phyloP scores from a whole-genome alignment of 2,329 filamentous ascomycete genomes.

The Arthroderma sp. region DNA sequence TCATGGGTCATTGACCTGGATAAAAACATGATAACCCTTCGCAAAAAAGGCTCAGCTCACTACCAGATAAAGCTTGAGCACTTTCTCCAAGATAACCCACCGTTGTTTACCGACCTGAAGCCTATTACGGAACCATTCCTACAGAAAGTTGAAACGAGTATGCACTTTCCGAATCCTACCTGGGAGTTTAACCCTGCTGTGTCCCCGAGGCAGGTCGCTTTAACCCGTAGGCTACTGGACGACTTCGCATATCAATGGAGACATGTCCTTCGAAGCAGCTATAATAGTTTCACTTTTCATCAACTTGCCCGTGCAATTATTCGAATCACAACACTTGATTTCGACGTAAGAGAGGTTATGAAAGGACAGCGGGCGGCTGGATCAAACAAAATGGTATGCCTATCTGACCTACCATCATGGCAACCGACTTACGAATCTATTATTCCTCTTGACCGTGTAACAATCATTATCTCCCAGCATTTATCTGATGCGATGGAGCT shows the following conservation, averaged over 20 bases:
- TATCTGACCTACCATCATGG: constrained; percentile 5
- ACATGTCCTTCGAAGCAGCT: constrained; percentile 7
- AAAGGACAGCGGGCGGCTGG: not conserved
- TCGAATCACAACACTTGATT: constrained; percentile 7
- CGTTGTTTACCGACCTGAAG: constrained; percentile 1
- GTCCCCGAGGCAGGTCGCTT: not conserved
- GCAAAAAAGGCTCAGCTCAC: constrained; percentile 1
- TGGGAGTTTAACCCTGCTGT: constrained; percentile 1
- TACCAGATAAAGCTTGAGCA: constrained; percentile 1
- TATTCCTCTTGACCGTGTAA: constrained; percentile 2
- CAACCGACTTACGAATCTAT: constrained; percentile 2
- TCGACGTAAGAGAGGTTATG: constrained; percentile 1
- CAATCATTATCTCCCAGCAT: constrained; percentile 3
- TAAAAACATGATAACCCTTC: constrained; percentile 3
- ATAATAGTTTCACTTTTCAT: constrained; percentile 7
- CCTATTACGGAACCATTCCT: not conserved
- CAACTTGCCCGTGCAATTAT: constrained; percentile 6
- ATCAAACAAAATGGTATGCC: not conserved
- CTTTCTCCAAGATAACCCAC: not conserved
- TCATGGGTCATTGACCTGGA: constrained; percentile 8
- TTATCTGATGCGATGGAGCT: constrained; percentile 1
- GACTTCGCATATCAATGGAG: constrained; percentile 8
- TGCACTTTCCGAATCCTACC: not conserved
- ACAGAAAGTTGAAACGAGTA: not conserved
- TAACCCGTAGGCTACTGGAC: constrained; percentile 2